Conservation (phyloP, 2,329 filamentous ascomycete genomes). For the Beauveria brongniartii region DNA sequence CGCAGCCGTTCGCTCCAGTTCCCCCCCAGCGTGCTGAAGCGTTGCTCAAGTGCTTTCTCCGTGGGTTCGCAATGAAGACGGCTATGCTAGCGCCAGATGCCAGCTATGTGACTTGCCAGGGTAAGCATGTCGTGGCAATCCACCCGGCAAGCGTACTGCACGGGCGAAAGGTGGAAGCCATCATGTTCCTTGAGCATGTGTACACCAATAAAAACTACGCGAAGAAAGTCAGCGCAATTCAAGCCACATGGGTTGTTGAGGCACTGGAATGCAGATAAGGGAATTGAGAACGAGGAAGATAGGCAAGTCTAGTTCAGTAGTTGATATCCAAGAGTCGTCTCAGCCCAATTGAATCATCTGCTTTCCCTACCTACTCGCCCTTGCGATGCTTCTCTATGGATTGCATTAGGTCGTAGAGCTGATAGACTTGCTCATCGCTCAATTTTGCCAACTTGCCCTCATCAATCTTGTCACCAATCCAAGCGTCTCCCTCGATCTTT, state of each 20-base stretch:
- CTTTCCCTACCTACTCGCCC: conserved; percentile 17
- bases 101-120: conserved; percentile 51
- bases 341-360: not conserved
- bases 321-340: not conserved
- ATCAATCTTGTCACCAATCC: conserved; percentile 80
- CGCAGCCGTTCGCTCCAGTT: conserved; percentile 47
- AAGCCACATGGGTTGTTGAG: conserved; percentile 51
- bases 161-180: conserved; percentile 55
- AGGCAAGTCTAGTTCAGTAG: not conserved
- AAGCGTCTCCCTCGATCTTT: conserved; percentile 76
- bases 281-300: conserved; percentile 8
- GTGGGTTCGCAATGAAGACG: conserved; percentile 52
- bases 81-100: conserved; percentile 52
- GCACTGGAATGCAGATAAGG: conserved; percentile 30
- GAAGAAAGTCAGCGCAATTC: conserved; percentile 56
- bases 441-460: conserved; percentile 80
- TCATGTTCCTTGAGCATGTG: conserved; percentile 61
- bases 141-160: conserved; percentile 57
- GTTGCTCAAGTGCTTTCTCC: conserved; percentile 54
- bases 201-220: conserved; percentile 60
- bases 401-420: conserved; percentile 91
- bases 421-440: conserved; percentile 90
- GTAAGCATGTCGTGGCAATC: conserved; percentile 52
- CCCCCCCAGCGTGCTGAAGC: conserved; percentile 45
- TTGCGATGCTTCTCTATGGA: conserved; percentile 49